Percentiles rank a stretch among this genome's conserved stretches.
Evolutionary conservation across 306 rosid genomes (phyloP).

Genomic region (Mimosa pudica): DNA sequence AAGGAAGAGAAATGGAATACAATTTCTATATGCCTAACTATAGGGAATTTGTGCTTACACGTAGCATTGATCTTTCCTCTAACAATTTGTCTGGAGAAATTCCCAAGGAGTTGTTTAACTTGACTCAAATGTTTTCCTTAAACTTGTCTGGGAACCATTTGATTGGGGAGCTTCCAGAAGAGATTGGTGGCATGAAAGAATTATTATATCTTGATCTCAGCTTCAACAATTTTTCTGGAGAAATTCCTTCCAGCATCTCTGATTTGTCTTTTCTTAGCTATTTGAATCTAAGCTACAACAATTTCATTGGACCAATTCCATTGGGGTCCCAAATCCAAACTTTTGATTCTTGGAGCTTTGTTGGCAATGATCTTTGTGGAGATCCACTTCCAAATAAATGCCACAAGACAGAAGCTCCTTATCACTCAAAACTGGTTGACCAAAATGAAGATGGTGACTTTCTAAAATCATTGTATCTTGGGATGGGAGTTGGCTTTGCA

Average conservation of each 20-base stretch:
- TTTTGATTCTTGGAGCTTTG: background rate
- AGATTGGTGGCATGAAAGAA: background rate
- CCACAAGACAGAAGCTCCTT: background rate
- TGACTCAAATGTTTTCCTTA: background rate
- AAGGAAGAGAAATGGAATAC: background rate
- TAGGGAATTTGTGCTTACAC: no score
- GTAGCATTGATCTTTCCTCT: background rate
- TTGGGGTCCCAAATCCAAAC: slow-evolving; percentile 35
- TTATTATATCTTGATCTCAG: background rate
- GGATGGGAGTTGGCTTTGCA: background rate
- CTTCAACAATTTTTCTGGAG: background rate
- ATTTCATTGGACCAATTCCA: slow-evolving; percentile 33
- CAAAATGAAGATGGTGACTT: background rate
- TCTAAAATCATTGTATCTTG: background rate
- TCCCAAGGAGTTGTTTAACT: background rate
- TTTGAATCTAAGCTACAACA: background rate
- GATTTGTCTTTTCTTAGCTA: background rate
- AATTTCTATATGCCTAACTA: no score
- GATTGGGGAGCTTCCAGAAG: background rate
- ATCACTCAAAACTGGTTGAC: background rate
- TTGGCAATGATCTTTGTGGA: background rate
- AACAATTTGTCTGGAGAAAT: background rate
- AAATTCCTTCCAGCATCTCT: background rate
- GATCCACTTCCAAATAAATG: background rate
- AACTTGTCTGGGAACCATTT: background rate